Percentiles rank a stretch among this genome's conserved stretches.
These are phyloP conservation scores for Botryotinia narcissicola DNA, from an alignment of 2,329 filamentous ascomycete genomes.

Conservation along the genomic window DNA sequence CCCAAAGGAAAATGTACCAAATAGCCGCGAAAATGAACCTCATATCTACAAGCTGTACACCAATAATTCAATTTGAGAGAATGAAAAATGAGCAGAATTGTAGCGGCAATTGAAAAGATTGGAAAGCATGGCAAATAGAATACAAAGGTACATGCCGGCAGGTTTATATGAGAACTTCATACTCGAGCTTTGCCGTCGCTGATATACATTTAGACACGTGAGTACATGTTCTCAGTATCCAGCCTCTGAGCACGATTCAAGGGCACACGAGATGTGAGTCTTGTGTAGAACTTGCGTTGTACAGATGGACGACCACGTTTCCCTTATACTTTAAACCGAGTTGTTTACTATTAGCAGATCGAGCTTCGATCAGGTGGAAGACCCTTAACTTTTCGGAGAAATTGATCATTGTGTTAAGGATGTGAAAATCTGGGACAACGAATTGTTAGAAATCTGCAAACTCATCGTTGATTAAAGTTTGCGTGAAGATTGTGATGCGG, in stretches of 20 bases:
- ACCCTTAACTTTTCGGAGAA: background rate
- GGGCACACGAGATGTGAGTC: background rate
- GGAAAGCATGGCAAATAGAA: background rate
- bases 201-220: background rate
- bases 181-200: background rate
- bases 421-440: background rate
- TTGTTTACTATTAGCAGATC: background rate
- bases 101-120: background rate
- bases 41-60: background rate
- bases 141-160: background rate
- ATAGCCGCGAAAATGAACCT: background rate
- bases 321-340: background rate
- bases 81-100: background rate
- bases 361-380: background rate
- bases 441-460: background rate
- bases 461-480: background rate
- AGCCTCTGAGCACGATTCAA: background rate
- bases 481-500: background rate
- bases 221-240: background rate
- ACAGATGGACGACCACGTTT: background rate
- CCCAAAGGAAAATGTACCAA: background rate
- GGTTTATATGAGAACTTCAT: constrained; percentile 4
- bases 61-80: background rate
- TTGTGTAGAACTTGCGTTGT: background rate
- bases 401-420: background rate